Base-by-base conservation (phyloP, 2,329 filamentous ascomycete genomes). In the Xylaria sp. region DNA sequence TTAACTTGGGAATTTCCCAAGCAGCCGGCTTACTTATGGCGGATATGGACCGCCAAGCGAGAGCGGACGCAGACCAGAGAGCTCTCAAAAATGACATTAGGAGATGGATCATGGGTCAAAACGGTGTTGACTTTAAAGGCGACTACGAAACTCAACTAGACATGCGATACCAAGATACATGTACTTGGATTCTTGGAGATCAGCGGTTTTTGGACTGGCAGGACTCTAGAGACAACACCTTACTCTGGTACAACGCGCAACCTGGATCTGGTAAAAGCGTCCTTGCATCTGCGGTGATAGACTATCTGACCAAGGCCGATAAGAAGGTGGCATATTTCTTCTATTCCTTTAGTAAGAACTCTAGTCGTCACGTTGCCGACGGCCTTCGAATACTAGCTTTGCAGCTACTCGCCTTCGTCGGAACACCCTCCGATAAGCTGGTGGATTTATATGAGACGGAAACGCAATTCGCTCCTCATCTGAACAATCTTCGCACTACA, bases 221-320 rank as follows among this genome's bases (percentile, higher is more conserved):
- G 8, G 32, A 63, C n/a, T 67, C 69, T 37, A 65, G 58, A 32
- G 21, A 69, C 3, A 69, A 69, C 25, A 35, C 67, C 21, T 18
- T 67, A 16, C 48, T 69, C 18, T 71, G 67, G 67, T 71, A 69
- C 10, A 61, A 53, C 23, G 69, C 69, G 8, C 63, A 53, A 3
- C 67, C 69, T 21, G 67, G 67, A 10, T 69, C 64, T 0, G 69
- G 69, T 12, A 71, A 71, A 65, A 71, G 67, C 48, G 63, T 69
- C 6, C 47, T 69, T 5, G 63, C 67, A 44, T 62, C 67, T 21
- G 25, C 53, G 5, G 63, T 66, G 29, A 66, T 69, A 62, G 27
- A 69, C 9, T 25, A 69, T 35, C 40, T 69, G 13, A 54, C 10
- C 0, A 59, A n/a, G n/a, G 13, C 21, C 21, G 27, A 55, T 1